Percentiles rank a stretch among this genome's conserved stretches.
These are phyloP conservation scores for Pisolithus marmoratus DNA, from an alignment of 768 basidiomycete species.

Conservation along the genomic window DNA sequence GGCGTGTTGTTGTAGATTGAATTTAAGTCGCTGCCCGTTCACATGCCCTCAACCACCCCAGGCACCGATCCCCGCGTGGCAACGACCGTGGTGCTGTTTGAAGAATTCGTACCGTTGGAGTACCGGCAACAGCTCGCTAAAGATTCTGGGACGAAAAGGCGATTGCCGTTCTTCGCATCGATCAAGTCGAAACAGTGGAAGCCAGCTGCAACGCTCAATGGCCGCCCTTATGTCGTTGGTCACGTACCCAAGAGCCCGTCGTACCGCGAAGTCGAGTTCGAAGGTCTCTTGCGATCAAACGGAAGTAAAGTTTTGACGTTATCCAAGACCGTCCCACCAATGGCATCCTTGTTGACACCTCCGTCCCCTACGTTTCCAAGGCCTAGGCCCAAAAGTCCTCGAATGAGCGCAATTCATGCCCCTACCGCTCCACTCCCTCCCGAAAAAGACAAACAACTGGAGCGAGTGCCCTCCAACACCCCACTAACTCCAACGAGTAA, in stretches of 20 bases:
- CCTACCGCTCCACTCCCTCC: slow-evolving; percentile 9
- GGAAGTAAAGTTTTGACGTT: slow-evolving; percentile 36
- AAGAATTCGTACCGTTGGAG: slow-evolving; percentile 90
- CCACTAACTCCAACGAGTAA: slow-evolving; percentile 22
- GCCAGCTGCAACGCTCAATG: slow-evolving; percentile 75
- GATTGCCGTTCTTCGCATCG: slow-evolving; percentile 60
- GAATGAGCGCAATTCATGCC: slow-evolving; percentile 11
- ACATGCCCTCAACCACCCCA: slow-evolving; percentile 12
- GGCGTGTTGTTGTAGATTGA: slow-evolving; percentile 47
- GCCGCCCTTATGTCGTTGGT: slow-evolving; percentile 65
- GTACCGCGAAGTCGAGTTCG: slow-evolving; percentile 71
- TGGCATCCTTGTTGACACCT: slow-evolving; percentile 14
- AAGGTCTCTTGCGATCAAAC: slow-evolving; percentile 60
- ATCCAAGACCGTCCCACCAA: slow-evolving; percentile 17
- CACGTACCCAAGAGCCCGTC: slow-evolving; percentile 48
- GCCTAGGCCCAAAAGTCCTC: slow-evolving; percentile 25
- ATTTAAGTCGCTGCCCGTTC: slow-evolving; percentile 69
- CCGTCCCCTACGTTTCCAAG: slow-evolving; percentile 23
- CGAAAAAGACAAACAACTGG: slow-evolving; percentile 17
- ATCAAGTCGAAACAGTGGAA: slow-evolving; percentile 59
- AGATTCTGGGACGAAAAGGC: slow-evolving; percentile 47
- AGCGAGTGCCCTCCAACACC: slow-evolving; percentile 22
- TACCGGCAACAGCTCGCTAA: slow-evolving; percentile 71
- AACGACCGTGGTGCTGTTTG: slow-evolving; percentile 73
- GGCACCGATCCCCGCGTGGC: slow-evolving; percentile 64